These are phyloP conservation scores for Chlorella sp. DNA, from an alignment of 139 green algal genomes.

Conservation along the genomic window DNA sequence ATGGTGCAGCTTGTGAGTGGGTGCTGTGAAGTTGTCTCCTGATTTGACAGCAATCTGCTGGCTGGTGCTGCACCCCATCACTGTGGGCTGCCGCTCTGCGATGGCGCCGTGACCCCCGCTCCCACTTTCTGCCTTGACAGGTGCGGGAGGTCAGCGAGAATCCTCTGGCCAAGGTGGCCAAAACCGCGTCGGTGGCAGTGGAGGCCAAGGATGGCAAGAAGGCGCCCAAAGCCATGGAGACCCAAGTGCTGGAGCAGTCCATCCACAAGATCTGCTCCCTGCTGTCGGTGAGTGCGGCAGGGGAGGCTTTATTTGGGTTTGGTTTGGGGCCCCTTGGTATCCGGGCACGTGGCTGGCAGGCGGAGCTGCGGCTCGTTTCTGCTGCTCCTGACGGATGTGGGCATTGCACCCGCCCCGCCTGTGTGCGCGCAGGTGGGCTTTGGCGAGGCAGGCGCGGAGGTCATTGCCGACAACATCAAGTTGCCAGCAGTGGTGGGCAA, in stretches of 20 bases:
- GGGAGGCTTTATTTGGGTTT: neutral
- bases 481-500: too few species aligned
- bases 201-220: neutral
- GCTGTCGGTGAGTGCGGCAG: slow-evolving; percentile 56
- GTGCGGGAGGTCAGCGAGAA: slow-evolving; percentile 70
- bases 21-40: neutral
- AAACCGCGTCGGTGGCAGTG: neutral
- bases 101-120: neutral
- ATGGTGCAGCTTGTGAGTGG: slow-evolving; percentile 83
- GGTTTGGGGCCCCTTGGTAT: too few species aligned
- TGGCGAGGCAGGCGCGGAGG: slow-evolving; percentile 88
- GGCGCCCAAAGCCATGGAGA: slow-evolving; percentile 78
- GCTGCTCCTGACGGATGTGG: too few species aligned
- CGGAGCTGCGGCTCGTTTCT: too few species aligned
- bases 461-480: slow-evolving; percentile 96
- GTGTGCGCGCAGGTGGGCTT: slow-evolving; percentile 74
- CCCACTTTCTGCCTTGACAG: slow-evolving; percentile 11
- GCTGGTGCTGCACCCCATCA: neutral
- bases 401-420: neutral
- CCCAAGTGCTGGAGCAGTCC: slow-evolving; percentile 84
- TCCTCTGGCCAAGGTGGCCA: slow-evolving; percentile 55
- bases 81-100: neutral
- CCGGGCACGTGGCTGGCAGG: too few species aligned
- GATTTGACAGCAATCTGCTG: neutral
- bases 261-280: slow-evolving; percentile 93